Evolutionary conservation across 495 filamentous ascomycete species (phyloP), one percentile per base, ranked within the genome.

Genomic region (Podospora anserina): DNA sequence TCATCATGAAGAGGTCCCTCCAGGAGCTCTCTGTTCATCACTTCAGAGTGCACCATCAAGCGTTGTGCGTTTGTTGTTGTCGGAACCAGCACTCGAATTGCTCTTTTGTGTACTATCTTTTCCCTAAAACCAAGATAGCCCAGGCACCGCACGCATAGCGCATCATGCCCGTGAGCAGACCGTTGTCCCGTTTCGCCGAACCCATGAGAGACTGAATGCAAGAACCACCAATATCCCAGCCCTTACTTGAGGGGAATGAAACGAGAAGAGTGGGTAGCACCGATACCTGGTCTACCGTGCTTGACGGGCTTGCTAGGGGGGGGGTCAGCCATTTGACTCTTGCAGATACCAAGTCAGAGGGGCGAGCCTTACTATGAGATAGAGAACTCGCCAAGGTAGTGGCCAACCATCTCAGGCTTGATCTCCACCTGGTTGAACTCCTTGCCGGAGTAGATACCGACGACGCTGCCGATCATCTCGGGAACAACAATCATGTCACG

Each of bases 351-450:
- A 13, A 1, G 11, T 23, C 44, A 18, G 55, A 53, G 39, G 54
- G 28, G 39, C 23, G 59, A 49, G 58, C 93, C 93, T 77, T 90
- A 97, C 93, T 99, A 99, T 84, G 92, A 92, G 84, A 99, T 99
- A 70, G 92, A 96, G 88, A 99, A 99, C 86, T 99, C 95, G 79
- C 86, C 95, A 68, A 99, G 87, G 88, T 99, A 99, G 87, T 97
- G 93, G 79, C 95, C 95, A 84, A 99, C 95, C 95, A 99, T 99
- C 89, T 99, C 95, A 69, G 95, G 95, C 89, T 96, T 97, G 85
- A 99, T 95, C 83, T 99, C 95, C 75, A 99, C 93, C 88, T 96
- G 93, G 88, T 99, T 99, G 90, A 98, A 99, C 85, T 97, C 96
- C 89, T 99, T 99, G 81, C 95, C 95, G 70, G 92, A 95, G 89